phyloP scores from a whole-genome alignment of 2,329 filamentous ascomycete species.

The Aureobasidium subglaciale region DNA sequence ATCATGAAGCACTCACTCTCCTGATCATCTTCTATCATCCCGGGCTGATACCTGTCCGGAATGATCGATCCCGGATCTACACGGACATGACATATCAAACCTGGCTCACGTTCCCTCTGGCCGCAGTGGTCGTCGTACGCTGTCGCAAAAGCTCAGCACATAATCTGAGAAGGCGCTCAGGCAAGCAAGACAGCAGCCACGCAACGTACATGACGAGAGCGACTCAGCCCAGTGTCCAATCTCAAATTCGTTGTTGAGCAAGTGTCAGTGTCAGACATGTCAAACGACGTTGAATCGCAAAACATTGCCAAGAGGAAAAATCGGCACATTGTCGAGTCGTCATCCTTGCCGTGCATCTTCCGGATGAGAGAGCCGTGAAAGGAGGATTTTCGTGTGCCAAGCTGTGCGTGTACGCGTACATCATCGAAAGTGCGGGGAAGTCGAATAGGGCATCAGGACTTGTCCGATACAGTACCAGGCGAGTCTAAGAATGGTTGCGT shows the following conservation, averaged over 20 bases:
- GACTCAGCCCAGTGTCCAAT: neutral
- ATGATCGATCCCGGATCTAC: too few relatives aligned
- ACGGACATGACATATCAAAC: too few relatives aligned
- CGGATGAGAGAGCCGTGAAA: neutral
- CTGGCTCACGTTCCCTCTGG: too few relatives aligned
- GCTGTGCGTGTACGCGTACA: neutral
- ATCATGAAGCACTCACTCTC: too few relatives aligned
- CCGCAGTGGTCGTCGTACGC: neutral
- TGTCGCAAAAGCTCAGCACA: too few relatives aligned
- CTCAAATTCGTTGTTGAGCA: neutral
- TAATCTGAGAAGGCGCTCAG: neutral
- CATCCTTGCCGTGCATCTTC: constrained; percentile 4
- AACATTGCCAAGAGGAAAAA: neutral
- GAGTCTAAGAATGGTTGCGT: neutral
- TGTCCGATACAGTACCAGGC: neutral
- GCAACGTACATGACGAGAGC: neutral
- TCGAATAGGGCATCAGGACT: neutral
- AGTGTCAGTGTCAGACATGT: too few relatives aligned
- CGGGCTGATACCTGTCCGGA: too few relatives aligned
- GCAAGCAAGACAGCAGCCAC: neutral
- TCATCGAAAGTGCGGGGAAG: neutral
- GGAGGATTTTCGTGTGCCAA: neutral
- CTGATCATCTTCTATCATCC: too few relatives aligned
- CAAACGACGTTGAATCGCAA: neutral
- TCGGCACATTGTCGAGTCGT: neutral